Evolutionary conservation across 2,329 filamentous ascomycete genomes (phyloP).

Genomic region (Eutypella sp.): DNA sequence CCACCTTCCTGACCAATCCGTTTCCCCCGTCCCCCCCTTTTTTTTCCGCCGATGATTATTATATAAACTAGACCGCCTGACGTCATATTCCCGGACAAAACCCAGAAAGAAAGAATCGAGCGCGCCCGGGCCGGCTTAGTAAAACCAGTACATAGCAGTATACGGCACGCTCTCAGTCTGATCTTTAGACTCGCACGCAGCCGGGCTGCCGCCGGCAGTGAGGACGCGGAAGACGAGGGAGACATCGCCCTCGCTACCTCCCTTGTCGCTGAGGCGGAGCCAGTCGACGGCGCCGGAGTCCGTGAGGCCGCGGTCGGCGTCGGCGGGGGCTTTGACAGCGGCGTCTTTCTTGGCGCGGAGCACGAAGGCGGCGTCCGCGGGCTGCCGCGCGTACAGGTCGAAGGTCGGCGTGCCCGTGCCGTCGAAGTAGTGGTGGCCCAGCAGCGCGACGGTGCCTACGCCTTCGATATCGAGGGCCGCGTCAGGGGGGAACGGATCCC

Average conservation of each 20-base stretch:
- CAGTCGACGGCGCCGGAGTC: constrained; percentile 50
- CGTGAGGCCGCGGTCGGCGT: constrained; percentile 40
- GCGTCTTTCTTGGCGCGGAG: constrained; percentile 44
- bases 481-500: constrained; percentile 39
- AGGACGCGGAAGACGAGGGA: constrained; percentile 48
- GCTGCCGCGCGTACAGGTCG: constrained; percentile 46
- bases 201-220: constrained; percentile 46
- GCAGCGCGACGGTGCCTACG: constrained; percentile 32
- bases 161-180: constrained; percentile 49
- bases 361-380: constrained; percentile 32
- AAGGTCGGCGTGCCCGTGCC: constrained; percentile 51
- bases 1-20: too few species aligned
- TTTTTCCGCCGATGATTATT: too few species aligned
- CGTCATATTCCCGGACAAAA: too few species aligned
- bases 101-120: too few species aligned
- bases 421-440: constrained; percentile 67
- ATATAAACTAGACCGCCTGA: too few species aligned
- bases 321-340: constrained; percentile 45
- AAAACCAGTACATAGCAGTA: constrained; percentile 56
- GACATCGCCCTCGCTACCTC: constrained; percentile 31
- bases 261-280: constrained; percentile 43
- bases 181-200: constrained; percentile 38
- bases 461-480: constrained; percentile 33
- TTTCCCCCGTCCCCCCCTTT: too few species aligned
- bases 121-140: too few species aligned